Evolutionary conservation across 208 protist genomes (phyloP), one percentile per base, ranked within the genome.

Genomic region (Trypanosoma platydactyli): DNA sequence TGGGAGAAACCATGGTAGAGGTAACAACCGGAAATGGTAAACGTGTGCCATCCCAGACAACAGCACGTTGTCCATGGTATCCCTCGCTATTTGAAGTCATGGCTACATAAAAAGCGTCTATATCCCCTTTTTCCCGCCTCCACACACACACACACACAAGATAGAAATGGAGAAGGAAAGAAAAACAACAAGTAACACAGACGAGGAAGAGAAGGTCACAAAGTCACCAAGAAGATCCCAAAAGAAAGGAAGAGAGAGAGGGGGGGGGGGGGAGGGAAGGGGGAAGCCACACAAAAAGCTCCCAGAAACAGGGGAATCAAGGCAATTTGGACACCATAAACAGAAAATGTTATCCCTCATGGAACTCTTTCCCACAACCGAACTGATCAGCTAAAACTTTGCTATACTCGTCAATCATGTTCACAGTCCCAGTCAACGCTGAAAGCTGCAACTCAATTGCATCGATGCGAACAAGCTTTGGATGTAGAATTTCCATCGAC

Each of bases 211-310:
- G 25, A 64, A 58, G 54, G 54, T 38, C 9, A 64, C 48, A 50
- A 67, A 5, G 64, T 48, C 41, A 5, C 70, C 11, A 44, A 45
- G 50, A 55, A 54, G 57, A 52, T 33, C 20, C 0, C 59, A n/a
- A 73, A 40, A 68, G n/a, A 76, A 72, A 70, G 22, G 29, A 25
- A 69, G 12, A 35, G 13, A 46, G 60, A 22, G 18, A 9, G 29
- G 15, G 5, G 33, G 38, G 15, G 13, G 3, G 15, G 12, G 12
- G 9, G 11, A 38, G 5, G 50, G n/a, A 6, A 54, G 22, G 11
- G 18, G 16, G 3, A 54, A 57, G 4, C n/a, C 7, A 62, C 18
- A 62, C 35, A 29, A 4, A 44, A 33, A n/a, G 15, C 42, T 45
- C 13, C 7, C 6, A 27, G 0, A 27, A 1, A 29, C 15, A 46